phyloP scores from a whole-genome alignment of 129 eudicot species.

The Tagetes erecta region DNA sequence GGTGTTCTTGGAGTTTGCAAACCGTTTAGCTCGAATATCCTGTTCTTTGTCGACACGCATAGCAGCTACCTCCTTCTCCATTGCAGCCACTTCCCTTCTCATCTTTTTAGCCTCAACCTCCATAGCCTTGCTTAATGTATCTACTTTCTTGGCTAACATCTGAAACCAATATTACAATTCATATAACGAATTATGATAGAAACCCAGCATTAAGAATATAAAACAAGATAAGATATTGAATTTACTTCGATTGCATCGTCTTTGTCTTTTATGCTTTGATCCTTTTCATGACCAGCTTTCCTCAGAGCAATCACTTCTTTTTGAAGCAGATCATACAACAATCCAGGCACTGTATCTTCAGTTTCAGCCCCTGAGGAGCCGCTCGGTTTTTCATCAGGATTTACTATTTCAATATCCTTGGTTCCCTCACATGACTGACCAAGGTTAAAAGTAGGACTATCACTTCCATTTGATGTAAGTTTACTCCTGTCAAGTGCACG shows the following conservation, averaged over 20 bases:
- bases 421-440: constrained; percentile 61
- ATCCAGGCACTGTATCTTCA: constrained; percentile 80
- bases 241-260: constrained; percentile 91
- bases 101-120: constrained; percentile 94
- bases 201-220: background rate
- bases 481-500: constrained; percentile 83
- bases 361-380: constrained; percentile 53
- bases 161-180: constrained; percentile 31
- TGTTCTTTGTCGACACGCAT: constrained; percentile 93
- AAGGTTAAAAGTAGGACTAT: constrained; percentile 62
- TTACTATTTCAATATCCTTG: constrained; percentile 56
- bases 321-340: constrained; percentile 83
- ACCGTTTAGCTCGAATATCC: constrained; percentile 73
- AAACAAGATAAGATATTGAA: background rate
- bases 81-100: constrained; percentile 96
- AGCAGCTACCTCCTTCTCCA: constrained; percentile 95
- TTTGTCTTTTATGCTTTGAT: constrained; percentile 95
- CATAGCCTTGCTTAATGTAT: constrained; percentile 86
- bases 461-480: constrained; percentile 54
- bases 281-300: constrained; percentile 87
- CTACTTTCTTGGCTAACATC: constrained; percentile 94
- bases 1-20: constrained; percentile 59
- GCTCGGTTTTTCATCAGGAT: constrained; percentile 57
- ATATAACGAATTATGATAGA: background rate
- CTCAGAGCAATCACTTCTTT: constrained; percentile 87